Conservation (phyloP, 768 basidiomycete genomes). For the Trametes maxima region DNA sequence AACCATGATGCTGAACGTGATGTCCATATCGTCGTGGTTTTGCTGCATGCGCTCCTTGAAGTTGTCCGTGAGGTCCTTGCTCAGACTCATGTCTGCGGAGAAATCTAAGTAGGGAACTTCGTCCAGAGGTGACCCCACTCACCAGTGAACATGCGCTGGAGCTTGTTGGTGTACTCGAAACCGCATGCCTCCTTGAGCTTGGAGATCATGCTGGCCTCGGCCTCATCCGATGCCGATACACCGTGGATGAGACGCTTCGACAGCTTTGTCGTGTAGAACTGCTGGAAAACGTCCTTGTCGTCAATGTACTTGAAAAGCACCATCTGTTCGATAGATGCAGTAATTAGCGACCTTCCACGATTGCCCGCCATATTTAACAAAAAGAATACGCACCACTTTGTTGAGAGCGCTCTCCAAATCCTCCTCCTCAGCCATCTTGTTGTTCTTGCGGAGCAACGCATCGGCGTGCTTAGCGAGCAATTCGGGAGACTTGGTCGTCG, state of each 20-base stretch:
- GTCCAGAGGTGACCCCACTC: slow-evolving; percentile 15
- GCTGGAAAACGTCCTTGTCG: slow-evolving; percentile 99
- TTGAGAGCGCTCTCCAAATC: slow-evolving; percentile 89
- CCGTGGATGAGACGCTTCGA: slow-evolving; percentile 91
- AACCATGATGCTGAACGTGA: slow-evolving; percentile 92
- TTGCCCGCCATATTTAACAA: neutral
- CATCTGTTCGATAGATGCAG: slow-evolving; percentile 64
- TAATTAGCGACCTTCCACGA: neutral
- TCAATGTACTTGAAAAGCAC: slow-evolving; percentile 97
- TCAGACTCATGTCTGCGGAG: slow-evolving; percentile 84
- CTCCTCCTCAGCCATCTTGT: slow-evolving; percentile 91
- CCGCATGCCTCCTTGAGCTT: slow-evolving; percentile 97
- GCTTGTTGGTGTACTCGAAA: slow-evolving; percentile 94
- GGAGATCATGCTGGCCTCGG: slow-evolving; percentile 96
- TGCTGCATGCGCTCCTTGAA: slow-evolving; percentile 94
- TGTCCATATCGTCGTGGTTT: slow-evolving; percentile 82
- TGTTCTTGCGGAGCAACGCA: slow-evolving; percentile 86
- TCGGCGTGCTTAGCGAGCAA: slow-evolving; percentile 92
- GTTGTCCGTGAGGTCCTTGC: slow-evolving; percentile 92
- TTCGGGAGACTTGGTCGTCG: slow-evolving; percentile 86
- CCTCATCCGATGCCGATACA: slow-evolving; percentile 93
- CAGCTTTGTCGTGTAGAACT: slow-evolving; percentile 94
- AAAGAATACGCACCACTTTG: slow-evolving; percentile 67
- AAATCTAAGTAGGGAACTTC: neutral
- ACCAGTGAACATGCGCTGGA: slow-evolving; percentile 98